Percentiles rank a stretch among this genome's conserved stretches.
These are phyloP conservation scores for Penicillium sp. DNA, from an alignment of 2,329 filamentous ascomycete species.

Conservation along the genomic window DNA sequence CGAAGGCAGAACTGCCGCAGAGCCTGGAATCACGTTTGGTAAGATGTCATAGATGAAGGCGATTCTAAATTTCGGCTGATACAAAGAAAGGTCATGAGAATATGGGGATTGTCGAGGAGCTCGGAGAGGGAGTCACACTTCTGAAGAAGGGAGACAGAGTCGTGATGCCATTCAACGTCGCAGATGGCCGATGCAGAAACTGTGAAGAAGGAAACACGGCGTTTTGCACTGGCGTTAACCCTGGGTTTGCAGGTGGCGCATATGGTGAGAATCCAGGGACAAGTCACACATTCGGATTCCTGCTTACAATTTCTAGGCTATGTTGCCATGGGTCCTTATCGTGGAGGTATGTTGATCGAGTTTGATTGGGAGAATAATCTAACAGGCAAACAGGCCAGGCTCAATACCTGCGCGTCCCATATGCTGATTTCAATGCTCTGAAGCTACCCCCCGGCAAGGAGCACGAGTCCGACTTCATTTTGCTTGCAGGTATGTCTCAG, in stretches of 20 bases:
- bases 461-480: conserved; percentile 58
- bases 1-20: conserved; percentile 66
- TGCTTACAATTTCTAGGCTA: conserved; percentile 34
- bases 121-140: conserved; percentile 63
- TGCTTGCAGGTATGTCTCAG: conserved; percentile 44
- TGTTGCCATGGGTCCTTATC: conserved; percentile 53
- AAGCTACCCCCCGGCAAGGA: conserved; percentile 64
- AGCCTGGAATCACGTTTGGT: conserved; percentile 64
- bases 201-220: conserved; percentile 68
- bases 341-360: conserved; percentile 45
- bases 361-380: not conserved
- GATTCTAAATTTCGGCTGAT: not conserved
- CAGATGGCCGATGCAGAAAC: conserved; percentile 65
- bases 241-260: conserved; percentile 63
- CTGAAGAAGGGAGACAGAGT: conserved; percentile 67
- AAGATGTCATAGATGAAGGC: not conserved
- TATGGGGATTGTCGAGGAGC: conserved; percentile 62
- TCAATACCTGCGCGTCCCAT: conserved; percentile 68
- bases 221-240: conserved; percentile 68
- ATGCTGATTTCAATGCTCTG: conserved; percentile 69
- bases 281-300: not conserved
- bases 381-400: conserved; percentile 50
- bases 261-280: conserved; percentile 51
- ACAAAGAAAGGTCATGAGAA: conserved; percentile 56
- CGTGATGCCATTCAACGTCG: conserved; percentile 69